Evolutionary conservation across 2,329 filamentous ascomycete species (phyloP), one percentile per base, ranked within the genome.

Genomic region (Scolecobasidium constrictum): DNA sequence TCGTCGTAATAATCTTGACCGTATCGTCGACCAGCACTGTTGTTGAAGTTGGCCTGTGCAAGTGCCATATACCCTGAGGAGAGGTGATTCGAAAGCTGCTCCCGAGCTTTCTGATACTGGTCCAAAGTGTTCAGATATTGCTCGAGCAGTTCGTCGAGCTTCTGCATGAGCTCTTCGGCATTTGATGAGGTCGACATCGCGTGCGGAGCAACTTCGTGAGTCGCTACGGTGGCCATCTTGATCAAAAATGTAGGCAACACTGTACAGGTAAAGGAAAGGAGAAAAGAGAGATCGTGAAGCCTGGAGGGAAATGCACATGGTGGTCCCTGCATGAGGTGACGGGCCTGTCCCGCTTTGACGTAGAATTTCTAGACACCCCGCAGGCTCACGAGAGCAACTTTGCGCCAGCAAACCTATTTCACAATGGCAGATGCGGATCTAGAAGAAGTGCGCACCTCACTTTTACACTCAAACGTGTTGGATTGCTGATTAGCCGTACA

Each of bases 31-130:
- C 78, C 73, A 11, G 74, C 66, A 54, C 76, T 69, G n/a, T 75
- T 76, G 20, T 74, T 66, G 60, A 85, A 87, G 62, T 87, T 86
- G 47, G 84, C 83, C 45, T 83, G 74, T n/a, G 83, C 80, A 33
- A 88, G 67, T 49, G 65, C 61, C 21, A 72, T 53, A 47, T 60
- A 69, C 5, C 64, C 67, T 40, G 63, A 62, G 16, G 71, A 63
- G 49, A 85, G 72, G 16, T 74, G 61, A 11, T 57, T 54, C 35
- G 67, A 65, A 28, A 87, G 68, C 35, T 69, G 57, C 19, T 64
- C 55, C 46, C 75, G 75, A 3, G 83, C 70, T 16, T 60, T 58
- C 11, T 76, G 74, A 64, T 88, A 87, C 52, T 77, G 65, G 56
- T 87, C 71, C 1, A 88, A 63, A 2, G 83, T 68, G 42, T 56